Evolutionary conservation across 1,139 yeast species (phyloP), one percentile per base, ranked within the genome.

Genomic region (Diutina sp.): DNA sequence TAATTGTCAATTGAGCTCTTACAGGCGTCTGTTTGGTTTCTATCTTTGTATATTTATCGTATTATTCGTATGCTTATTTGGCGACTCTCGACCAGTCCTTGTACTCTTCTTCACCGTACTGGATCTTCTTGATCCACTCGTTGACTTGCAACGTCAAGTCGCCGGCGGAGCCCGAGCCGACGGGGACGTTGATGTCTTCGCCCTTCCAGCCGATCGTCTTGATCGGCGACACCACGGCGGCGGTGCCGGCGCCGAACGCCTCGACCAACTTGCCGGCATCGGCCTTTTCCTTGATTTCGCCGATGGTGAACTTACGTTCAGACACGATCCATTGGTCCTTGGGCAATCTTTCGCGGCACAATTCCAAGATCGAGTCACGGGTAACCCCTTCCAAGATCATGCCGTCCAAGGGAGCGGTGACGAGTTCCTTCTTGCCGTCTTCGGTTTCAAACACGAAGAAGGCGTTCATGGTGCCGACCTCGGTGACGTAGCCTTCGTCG

Each of bases 241-340:
- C 98, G 57, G 99, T 93, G 66, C 99, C 98, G 21, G 97, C 79
- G 63, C 99, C 99, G 67, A 93, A 93, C 14, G 97, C 96, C 76
- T 93, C 98, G 9, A 90, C 81, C 66, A 93, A 80, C 68, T 87
- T 86, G 58, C 96, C 96, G 69, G 84, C 82, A 51, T 72, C 74
- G 55, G 96, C 86, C 65, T 82, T 83, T 64, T 87, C 90, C 57
- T 79, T 79, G 58, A 93, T 87, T 73, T 93, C 98, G 61, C 71
- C 68, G 63, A 93, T 90, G 61, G 95, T 81, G 73, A 78, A 87
- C 72, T 82, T 80, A 72, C 98, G 85, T 76, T 93, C 98, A 62
- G 76, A 79, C 58, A 93, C 74, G 47, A 71, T 78, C 96, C 97
- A 93, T 69, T 87, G 88, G 50, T 77, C 73, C 56, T 85, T 73